A percentile compares a stretch with the other conserved stretches of the same genome.
phyloP scores from a whole-genome alignment of 768 basidiomycete genomes.

The Lentinula guzmanii region DNA sequence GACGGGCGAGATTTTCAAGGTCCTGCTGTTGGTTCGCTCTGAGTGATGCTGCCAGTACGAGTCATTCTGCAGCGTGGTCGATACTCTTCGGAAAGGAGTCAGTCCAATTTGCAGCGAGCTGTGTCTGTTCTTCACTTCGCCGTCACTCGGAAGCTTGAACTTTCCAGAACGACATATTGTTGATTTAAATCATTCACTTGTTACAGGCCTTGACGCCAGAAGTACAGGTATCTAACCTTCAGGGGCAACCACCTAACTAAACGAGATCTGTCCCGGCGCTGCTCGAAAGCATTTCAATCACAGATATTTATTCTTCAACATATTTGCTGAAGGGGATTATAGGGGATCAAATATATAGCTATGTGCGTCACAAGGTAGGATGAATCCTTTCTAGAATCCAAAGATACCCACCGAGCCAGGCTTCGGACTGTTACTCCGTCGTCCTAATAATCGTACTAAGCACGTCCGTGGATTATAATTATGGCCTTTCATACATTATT shows the following conservation, averaged over 20 bases:
- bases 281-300: too few relatives aligned
- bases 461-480: too few relatives aligned
- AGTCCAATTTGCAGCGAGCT: too few relatives aligned
- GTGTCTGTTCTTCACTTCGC: neutral
- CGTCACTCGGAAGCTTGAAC: neutral
- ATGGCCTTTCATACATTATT: too few relatives aligned
- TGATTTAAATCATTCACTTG: neutral
- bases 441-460: too few relatives aligned
- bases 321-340: neutral
- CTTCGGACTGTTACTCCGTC: neutral
- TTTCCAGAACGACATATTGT: neutral
- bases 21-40: too few relatives aligned
- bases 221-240: neutral
- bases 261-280: neutral
- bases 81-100: too few relatives aligned
- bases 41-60: too few relatives aligned
- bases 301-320: too few relatives aligned
- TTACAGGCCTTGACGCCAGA: neutral
- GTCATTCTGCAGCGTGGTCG: too few relatives aligned
- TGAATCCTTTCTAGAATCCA: neutral
- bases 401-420: neutral
- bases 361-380: neutral
- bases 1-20: too few relatives aligned
- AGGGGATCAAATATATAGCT: neutral
- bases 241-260: neutral